These are phyloP conservation scores for Periconia macrospinosa DNA, from an alignment of 2,329 filamentous ascomycete species.

Conservation along the genomic window DNA sequence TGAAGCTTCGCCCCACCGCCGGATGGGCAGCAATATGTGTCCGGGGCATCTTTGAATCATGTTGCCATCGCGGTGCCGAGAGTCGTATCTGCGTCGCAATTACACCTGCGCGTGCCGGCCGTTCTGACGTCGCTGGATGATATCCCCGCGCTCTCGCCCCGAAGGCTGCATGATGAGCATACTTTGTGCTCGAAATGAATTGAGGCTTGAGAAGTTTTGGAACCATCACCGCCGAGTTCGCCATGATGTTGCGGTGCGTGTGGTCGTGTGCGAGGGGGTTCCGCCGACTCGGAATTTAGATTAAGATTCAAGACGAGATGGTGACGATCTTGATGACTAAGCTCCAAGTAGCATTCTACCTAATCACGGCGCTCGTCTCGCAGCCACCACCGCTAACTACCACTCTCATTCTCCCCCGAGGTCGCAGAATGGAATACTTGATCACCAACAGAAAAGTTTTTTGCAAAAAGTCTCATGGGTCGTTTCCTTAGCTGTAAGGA, in stretches of 20 bases:
- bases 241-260: conserved; percentile 29
- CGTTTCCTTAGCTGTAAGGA: no score
- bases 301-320: background rate
- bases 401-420: no score
- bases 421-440: no score
- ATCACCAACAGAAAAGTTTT: no score
- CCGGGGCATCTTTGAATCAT: background rate
- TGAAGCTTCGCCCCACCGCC: conserved; percentile 55
- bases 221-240: conserved; percentile 28
- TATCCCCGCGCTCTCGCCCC: conserved; percentile 17
- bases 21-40: conserved; percentile 8
- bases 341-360: background rate
- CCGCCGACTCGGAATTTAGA: conserved; percentile 2
- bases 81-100: conserved; percentile 9
- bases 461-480: no score
- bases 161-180: conserved; percentile 21
- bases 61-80: conserved; percentile 8
- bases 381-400: background rate
- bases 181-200: conserved; percentile 37
- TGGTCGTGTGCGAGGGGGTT: background rate
- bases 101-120: conserved; percentile 9
- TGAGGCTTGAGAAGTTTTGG: conserved; percentile 44
- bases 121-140: conserved; percentile 15
- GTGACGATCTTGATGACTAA: background rate
- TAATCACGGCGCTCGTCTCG: background rate